Evolutionary conservation across 441 rosid species (phyloP), one percentile per base, ranked within the genome.

Genomic region (Gossypium trilobum): DNA sequence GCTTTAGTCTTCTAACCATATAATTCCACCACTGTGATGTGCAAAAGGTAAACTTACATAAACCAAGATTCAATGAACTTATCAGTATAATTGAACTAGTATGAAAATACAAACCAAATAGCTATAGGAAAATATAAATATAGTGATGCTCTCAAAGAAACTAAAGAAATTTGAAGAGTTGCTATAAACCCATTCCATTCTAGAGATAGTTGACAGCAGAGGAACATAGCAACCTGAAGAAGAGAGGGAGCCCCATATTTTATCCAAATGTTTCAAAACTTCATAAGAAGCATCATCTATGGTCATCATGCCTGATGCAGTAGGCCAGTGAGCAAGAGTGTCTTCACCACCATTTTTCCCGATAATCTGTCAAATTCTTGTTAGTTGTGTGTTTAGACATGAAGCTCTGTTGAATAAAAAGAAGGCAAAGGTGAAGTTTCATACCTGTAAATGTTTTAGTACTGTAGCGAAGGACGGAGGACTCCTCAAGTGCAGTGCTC

Each of bases 301-400:
- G 19, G 90, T 87, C 91, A 89, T 78, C 85, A 95, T 82, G 73
- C 90, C 85, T 65, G 93, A 75, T 72, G 90, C 81, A 75, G 84
- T 87, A 74, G 99, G 97, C 99, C 98, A 92, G 78, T 91, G 98
- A 85, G 96, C 89, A 82, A 91, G 96, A 71, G 98, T 88, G 78
- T 95, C 97, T 82, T 88, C 99, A 79, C 99, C 99, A 39, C 96
- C 89, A 84, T 90, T 89, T 83, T 85, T 84, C 69, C 99, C 98
- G 68, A 87, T 91, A 66, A 83, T 81, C 99, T 92, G 82, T 68
- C 66, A 77, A 54, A 74, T 58, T 73, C 54, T 76, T 29, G 57
- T 86, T 51, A 82, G 75, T 72, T 65, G 22, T 57, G 25, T 67
- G 70, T 39, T 68, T 60, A 25, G n/a, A 19, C 42, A 75, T 67